Evolutionary conservation across 2,329 filamentous ascomycete genomes (phyloP).

Genomic region (Ploettnerulaceae sp.): DNA sequence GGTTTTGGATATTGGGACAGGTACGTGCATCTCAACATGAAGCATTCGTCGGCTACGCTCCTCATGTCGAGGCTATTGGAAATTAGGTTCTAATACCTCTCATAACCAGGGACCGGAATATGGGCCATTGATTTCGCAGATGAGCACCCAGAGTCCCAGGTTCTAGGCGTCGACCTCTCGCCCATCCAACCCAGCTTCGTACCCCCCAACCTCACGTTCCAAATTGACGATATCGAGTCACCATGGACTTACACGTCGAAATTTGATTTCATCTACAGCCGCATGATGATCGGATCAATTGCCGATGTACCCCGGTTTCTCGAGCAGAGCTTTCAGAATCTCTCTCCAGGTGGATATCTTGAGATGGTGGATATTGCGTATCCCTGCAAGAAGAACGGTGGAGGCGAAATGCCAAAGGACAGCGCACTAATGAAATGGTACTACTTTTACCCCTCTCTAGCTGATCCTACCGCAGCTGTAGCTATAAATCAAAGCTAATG

Average conservation of each 20-base stretch:
- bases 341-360: constrained; percentile 14
- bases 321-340: constrained; percentile 7
- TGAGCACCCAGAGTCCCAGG: constrained; percentile 21
- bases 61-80: too few relatives aligned
- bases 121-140: constrained; percentile 15
- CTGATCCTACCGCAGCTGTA: background rate
- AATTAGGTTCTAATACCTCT: too few relatives aligned
- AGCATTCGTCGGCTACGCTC: too few relatives aligned
- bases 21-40: constrained; percentile 8
- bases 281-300: constrained; percentile 30
- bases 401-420: constrained; percentile 29
- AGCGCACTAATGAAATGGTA: constrained; percentile 17
- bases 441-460: background rate
- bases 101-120: constrained; percentile 9
- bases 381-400: constrained; percentile 37
- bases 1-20: constrained; percentile 16
- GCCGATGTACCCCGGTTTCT: constrained; percentile 11
- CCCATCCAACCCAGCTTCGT: constrained; percentile 41
- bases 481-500: too few relatives aligned
- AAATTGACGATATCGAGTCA: constrained; percentile 54
- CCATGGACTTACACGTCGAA: constrained; percentile 50
- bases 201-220: constrained; percentile 49
- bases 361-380: constrained; percentile 37
- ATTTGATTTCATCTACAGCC: constrained; percentile 55
- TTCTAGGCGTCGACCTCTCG: constrained; percentile 37